Evolutionary conservation across 1,284 basidiomycete species (phyloP), one percentile per base, ranked within the genome.

Genomic region (Cryptococcus sp.): DNA sequence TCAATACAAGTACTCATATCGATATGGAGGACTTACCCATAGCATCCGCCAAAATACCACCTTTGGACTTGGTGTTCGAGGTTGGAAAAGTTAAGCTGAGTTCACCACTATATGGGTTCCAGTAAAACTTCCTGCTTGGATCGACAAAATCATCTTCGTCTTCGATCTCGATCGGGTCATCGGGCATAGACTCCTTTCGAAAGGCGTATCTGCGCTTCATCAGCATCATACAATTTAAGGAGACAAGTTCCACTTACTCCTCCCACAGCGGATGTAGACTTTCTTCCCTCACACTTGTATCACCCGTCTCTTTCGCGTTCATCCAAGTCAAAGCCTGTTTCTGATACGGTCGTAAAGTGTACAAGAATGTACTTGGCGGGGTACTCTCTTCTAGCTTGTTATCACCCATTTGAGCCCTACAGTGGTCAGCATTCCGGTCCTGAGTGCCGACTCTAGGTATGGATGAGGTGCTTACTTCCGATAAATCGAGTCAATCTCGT

Each of bases 281-380:
- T 5, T 80, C 81, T 63, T 89, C 84, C 49, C 89, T 83, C 15
- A 86, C 86, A 50, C 86, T 83, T 58, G 80, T 79, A 30, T 83
- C 80, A 2, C 86, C 88, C 0, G 81, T 83, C 77, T 97, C 95
- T 62, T 94, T 83, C 1, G 86, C 89, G 61, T 85, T 81, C 93
- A 98, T 94, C 94, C 95, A 98, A 83, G 79, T 80, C 51, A 98
- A 79, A 2, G 93, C 94, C 73, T 98, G 94, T 68, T 93, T 96
- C 70, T 98, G 95, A 76, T 98, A 98, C 34, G 84, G 84, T 46
- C 92, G 84, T 33, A 98, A 77, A 0, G 80, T 86, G 49, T 97
- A 81, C 0, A 84, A 80, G 74, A 98, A 98, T 0, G 86, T 84
- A 3, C 84, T 80, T 1, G 86, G 81, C 4, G 94, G 89, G 35